phyloP scores from a whole-genome alignment of 768 basidiomycete genomes.

The Strobilomyces dryophilus region DNA sequence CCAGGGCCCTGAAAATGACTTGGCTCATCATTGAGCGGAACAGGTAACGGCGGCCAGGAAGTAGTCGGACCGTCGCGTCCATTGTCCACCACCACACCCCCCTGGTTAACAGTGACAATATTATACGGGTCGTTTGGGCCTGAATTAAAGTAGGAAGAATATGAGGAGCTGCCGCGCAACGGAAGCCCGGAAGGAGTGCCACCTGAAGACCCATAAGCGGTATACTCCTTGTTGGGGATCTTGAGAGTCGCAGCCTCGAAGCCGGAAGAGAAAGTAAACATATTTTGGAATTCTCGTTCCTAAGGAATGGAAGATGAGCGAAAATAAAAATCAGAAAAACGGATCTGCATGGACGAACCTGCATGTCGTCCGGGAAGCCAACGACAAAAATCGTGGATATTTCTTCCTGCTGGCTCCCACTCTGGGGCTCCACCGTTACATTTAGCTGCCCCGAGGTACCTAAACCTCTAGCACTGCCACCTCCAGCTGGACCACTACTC shows the following conservation, averaged over 20 bases:
- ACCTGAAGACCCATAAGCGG: slow-evolving; percentile 57
- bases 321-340: slow-evolving; percentile 10
- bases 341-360: slow-evolving; percentile 50
- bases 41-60: slow-evolving; percentile 53
- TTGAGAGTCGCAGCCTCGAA: slow-evolving; percentile 98
- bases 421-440: slow-evolving; percentile 17
- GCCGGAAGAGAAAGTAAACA: slow-evolving; percentile 94
- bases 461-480: slow-evolving; percentile 21
- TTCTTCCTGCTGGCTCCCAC: slow-evolving; percentile 58
- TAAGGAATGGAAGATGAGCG: slow-evolving; percentile 30
- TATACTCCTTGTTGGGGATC: slow-evolving; percentile 90
- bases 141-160: slow-evolving; percentile 34
- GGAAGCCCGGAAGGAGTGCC: slow-evolving; percentile 33
- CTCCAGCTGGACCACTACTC: slow-evolving; percentile 34
- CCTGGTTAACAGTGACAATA: slow-evolving; percentile 77
- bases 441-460: slow-evolving; percentile 30
- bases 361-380: slow-evolving; percentile 99
- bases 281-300: slow-evolving; percentile 99
- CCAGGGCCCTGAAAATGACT: slow-evolving; percentile 31
- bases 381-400: slow-evolving; percentile 98
- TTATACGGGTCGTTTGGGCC: slow-evolving; percentile 81
- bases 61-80: slow-evolving; percentile 69
- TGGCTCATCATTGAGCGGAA: slow-evolving; percentile 31
- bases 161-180: slow-evolving; percentile 34
- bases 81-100: slow-evolving; percentile 76